Evolutionary conservation across 2,329 filamentous ascomycete species (phyloP).

Genomic region (Alternaria arborescens): DNA sequence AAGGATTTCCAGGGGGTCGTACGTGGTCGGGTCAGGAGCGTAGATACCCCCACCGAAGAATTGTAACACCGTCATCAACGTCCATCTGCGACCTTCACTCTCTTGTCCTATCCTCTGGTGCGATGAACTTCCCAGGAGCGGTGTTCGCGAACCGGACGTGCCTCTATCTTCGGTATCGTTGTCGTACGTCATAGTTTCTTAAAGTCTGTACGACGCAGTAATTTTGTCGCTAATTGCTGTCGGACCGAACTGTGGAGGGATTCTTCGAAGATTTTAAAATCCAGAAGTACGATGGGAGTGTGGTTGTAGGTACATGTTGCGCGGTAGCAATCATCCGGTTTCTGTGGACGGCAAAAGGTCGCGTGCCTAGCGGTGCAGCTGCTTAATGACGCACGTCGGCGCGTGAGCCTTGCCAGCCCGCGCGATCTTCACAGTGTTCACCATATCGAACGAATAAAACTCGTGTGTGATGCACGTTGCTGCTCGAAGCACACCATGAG

Average conservation of each 20-base stretch:
- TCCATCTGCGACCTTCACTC: conserved; percentile 13
- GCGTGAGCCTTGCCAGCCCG: conserved; percentile 4
- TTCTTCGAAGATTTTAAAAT: not conserved
- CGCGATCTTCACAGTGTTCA: not conserved
- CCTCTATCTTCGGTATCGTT: conserved; percentile 30
- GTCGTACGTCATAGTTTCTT: conserved; percentile 28
- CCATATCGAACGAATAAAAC: not conserved
- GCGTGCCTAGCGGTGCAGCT: conserved; percentile 7
- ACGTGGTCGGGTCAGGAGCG: conserved; percentile 45
- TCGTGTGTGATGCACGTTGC: not conserved
- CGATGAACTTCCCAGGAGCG: conserved; percentile 29
- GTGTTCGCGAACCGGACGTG: conserved; percentile 30
- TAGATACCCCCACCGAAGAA: conserved; percentile 48
- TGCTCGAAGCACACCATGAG: not conserved
- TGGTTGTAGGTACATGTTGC: conserved; percentile 1
- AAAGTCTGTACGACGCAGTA: not conserved
- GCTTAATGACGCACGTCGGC: conserved; percentile 11
- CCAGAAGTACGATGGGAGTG: not conserved
- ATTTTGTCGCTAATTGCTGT: conserved; percentile 6
- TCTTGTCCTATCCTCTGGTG: conserved; percentile 11
- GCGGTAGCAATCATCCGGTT: not conserved
- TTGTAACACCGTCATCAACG: conserved; percentile 25
- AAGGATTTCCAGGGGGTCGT: conserved; percentile 50
- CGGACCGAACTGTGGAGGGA: conserved; percentile 5
- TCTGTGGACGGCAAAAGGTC: conserved; percentile 10